Evolutionary conservation across 495 filamentous ascomycete genomes (phyloP).

Genomic region (Venustampulla echinocandica): DNA sequence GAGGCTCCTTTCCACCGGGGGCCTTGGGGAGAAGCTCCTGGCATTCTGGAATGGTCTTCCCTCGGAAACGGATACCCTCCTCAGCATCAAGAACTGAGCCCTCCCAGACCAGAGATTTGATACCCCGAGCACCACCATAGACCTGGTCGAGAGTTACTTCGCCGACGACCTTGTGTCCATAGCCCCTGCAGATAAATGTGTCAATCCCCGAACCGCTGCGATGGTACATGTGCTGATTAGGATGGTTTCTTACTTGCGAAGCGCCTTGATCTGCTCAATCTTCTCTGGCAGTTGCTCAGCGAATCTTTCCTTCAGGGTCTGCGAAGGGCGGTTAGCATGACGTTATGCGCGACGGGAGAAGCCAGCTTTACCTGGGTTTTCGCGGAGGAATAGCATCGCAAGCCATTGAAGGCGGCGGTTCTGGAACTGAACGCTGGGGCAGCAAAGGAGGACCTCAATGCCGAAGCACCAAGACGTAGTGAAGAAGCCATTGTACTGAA

Average conservation of each 20-base stretch:
- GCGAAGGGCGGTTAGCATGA: slow-evolving; percentile 18
- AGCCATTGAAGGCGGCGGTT: slow-evolving; percentile 68
- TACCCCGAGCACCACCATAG: slow-evolving; percentile 97
- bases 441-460: slow-evolving; percentile 62
- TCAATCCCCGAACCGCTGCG: slow-evolving; percentile 3
- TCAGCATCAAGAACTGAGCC: slow-evolving; percentile 96
- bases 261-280: slow-evolving; percentile 98
- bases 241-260: slow-evolving; percentile 63
- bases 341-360: neutral
- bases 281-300: slow-evolving; percentile 89
- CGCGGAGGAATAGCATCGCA: slow-evolving; percentile 74
- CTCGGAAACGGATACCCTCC: slow-evolving; percentile 98
- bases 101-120: slow-evolving; percentile 98
- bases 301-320: slow-evolving; percentile 98
- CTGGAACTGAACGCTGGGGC: slow-evolving; percentile 47
- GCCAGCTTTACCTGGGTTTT: slow-evolving; percentile 66
- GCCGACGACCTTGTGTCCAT: slow-evolving; percentile 88
- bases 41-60: slow-evolving; percentile 97
- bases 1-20: slow-evolving; percentile 87
- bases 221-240: neutral
- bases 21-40: slow-evolving; percentile 95
- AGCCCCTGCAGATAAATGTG: slow-evolving; percentile 52
- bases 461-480: slow-evolving; percentile 65
- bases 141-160: slow-evolving; percentile 99
- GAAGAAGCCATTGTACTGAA: slow-evolving; percentile 63